Conservation (phyloP, 73 alveolate genomes). For the Symbiodinium pilosum region DNA sequence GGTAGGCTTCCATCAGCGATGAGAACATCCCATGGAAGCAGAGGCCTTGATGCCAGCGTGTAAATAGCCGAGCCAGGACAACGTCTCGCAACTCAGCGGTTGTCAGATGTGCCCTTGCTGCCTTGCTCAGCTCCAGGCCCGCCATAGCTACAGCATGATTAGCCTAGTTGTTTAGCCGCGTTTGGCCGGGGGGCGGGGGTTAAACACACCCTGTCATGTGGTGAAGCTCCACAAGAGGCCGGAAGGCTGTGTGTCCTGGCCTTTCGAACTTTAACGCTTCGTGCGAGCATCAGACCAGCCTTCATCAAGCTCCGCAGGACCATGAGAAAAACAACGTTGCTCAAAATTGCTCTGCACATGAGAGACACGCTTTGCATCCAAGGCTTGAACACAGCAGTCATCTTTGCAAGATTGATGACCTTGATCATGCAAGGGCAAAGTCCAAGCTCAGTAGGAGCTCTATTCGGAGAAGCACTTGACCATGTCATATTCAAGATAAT, state of each 20-base stretch:
- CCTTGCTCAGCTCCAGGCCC: not conserved
- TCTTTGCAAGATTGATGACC: no score
- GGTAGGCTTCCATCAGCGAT: constrained; percentile 3
- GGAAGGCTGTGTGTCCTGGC: constrained; percentile 7
- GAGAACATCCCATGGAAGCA: not conserved
- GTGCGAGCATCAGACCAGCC: not conserved
- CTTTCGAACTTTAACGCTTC: constrained; percentile 4
- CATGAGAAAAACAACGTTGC: no score
- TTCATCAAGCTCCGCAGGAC: no score
- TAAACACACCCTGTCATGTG: not conserved
- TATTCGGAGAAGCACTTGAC: no score
- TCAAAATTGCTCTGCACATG: no score
- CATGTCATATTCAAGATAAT: no score
- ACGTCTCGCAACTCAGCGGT: constrained; percentile 7
- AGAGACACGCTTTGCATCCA: no score
- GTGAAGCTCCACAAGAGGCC: no score
- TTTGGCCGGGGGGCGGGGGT: not conserved
- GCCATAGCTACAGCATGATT: not conserved
- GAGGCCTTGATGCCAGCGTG: not conserved
- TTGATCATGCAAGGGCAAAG: no score
- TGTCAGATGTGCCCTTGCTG: not conserved
- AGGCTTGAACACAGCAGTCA: no score
- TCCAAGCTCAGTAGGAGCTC: no score
- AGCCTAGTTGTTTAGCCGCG: not conserved
- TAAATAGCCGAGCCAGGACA: not conserved